Conservation (phyloP, 2,329 filamentous ascomycete genomes). For the Ceratocystis papillata region DNA sequence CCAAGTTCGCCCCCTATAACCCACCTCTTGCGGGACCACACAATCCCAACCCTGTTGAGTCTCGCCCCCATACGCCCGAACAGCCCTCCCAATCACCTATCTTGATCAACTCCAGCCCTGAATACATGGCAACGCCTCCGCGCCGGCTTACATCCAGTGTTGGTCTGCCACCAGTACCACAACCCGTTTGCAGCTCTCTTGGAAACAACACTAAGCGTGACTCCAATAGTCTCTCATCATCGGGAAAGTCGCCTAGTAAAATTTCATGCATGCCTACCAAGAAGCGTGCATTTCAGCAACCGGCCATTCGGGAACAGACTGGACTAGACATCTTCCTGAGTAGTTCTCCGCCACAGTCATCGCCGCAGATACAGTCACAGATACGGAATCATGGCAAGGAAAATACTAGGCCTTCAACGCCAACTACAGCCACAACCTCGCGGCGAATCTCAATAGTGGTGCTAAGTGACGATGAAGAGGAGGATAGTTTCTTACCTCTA, state of each 20-base stretch:
- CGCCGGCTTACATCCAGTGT: background rate
- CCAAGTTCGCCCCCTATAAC: background rate
- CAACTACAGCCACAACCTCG: background rate
- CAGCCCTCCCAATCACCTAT: background rate
- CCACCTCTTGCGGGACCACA: background rate
- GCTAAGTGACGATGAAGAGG: constrained; percentile 18
- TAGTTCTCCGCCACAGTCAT: constrained; percentile 14
- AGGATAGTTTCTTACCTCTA: background rate
- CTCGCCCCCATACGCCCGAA: constrained; percentile 11
- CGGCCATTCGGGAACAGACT: constrained; percentile 11
- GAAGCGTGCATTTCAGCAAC: constrained; percentile 15
- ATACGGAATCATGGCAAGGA: constrained; percentile 2
- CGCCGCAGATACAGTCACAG: background rate
- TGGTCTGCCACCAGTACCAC: background rate
- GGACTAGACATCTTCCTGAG: constrained; percentile 21
- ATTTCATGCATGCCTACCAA: background rate
- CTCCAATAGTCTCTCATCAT: background rate
- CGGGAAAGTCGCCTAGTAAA: constrained; percentile 5
- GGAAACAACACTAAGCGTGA: constrained; percentile 1
- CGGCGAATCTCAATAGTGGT: constrained; percentile 5
- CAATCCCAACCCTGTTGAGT: background rate
- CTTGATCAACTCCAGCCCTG: constrained; percentile 16
- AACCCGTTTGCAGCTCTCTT: background rate
- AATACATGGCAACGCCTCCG: background rate
- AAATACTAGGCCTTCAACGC: background rate